Evolutionary conservation across 129 eudicot genomes (phyloP).

Genomic region (Mikania micrantha): DNA sequence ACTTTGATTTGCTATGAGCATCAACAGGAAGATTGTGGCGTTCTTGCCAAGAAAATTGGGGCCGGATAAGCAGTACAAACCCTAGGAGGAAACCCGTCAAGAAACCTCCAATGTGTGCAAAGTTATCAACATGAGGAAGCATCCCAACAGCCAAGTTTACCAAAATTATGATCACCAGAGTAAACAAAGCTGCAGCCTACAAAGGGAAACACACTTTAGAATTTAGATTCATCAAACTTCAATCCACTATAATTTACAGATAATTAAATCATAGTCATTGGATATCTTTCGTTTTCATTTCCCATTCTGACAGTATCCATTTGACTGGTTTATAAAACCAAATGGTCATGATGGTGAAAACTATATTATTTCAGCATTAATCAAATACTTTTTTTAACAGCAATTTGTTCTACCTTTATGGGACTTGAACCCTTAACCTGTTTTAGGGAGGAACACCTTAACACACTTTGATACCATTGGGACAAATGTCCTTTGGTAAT

Average conservation of each 20-base stretch:
- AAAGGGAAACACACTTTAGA: background rate
- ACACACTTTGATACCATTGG: no score
- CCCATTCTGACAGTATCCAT: background rate
- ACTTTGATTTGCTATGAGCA: conserved; percentile 53
- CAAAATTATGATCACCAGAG: conserved; percentile 57
- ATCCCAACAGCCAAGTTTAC: conserved; percentile 84
- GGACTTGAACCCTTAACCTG: no score
- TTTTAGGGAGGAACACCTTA: no score
- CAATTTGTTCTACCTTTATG: no score
- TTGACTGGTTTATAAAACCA: background rate
- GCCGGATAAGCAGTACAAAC: conserved; percentile 62
- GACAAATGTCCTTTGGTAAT: no score
- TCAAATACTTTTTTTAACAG: no score
- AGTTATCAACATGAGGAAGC: conserved; percentile 89
- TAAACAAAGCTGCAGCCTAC: conserved; percentile 78
- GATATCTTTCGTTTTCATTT: background rate
- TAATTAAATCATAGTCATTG: background rate
- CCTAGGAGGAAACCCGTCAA: conserved; percentile 75
- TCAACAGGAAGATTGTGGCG: conserved; percentile 37
- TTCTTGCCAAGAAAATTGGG: conserved; percentile 76
- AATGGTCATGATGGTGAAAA: background rate
- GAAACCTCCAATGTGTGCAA: conserved; percentile 88
- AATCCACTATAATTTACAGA: background rate
- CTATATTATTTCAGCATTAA: background rate
- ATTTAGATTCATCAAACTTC: background rate